Percentiles rank a stretch among this genome's conserved stretches.
phyloP scores from a whole-genome alignment of 176 grass and related monocot genomes.

The Lolium perenne region DNA sequence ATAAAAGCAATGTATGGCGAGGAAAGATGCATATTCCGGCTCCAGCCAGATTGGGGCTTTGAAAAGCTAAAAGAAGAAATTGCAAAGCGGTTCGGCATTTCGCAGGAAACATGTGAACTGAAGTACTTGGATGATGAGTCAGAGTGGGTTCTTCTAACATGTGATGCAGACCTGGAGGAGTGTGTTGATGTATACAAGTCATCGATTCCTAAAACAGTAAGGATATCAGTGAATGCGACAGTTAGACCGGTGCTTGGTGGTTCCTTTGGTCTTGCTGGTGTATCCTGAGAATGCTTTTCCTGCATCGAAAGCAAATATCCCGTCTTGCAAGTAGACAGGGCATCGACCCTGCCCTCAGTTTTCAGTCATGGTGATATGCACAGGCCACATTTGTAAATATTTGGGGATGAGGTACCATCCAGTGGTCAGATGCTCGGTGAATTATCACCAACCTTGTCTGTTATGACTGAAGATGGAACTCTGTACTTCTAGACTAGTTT shows the following conservation, averaged over 20 bases:
- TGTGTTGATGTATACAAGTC: constrained; percentile 86
- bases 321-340: constrained; percentile 21
- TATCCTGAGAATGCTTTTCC: constrained; percentile 38
- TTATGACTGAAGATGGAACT: constrained; percentile 21
- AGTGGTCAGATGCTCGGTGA: constrained; percentile 13
- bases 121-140: constrained; percentile 99
- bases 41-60: constrained; percentile 77
- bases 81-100: constrained; percentile 60
- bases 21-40: constrained; percentile 89
- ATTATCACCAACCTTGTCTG: constrained; percentile 3
- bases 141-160: constrained; percentile 94
- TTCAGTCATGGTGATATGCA: constrained; percentile 29
- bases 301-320: constrained; percentile 23
- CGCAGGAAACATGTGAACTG: constrained; percentile 46
- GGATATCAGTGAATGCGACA: constrained; percentile 63
- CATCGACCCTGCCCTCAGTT: constrained; percentile 1
- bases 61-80: constrained; percentile 87
- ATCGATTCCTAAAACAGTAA: constrained; percentile 70
- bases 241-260: constrained; percentile 37
- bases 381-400: constrained; percentile 44
- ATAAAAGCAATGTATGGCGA: constrained; percentile 88
- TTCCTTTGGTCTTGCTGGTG: constrained; percentile 49
- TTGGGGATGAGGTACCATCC: constrained; percentile 17
- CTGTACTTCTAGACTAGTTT: constrained; percentile 26
- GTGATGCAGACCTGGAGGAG: constrained; percentile 87